Conservation (phyloP, 345 rosid genomes). For the Melastoma malabathricum region DNA sequence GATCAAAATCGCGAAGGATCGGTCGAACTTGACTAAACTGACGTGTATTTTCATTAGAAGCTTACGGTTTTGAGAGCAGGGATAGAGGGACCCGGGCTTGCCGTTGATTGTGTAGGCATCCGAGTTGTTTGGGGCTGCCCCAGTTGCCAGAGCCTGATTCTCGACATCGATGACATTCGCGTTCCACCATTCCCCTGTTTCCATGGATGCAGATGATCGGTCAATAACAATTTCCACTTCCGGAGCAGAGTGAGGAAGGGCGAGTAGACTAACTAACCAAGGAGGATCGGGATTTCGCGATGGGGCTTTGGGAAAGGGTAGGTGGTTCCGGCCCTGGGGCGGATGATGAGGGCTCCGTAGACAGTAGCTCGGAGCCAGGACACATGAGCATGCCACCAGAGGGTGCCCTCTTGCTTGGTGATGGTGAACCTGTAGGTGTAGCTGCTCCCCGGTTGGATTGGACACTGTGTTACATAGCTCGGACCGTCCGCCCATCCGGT, state of each 20-base stretch:
- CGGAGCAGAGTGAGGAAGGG: too few species aligned
- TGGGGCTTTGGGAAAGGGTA: conserved; percentile 77
- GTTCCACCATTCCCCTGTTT: conserved; percentile 88
- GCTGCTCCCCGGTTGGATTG: conserved; percentile 47
- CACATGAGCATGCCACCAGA: conserved; percentile 92
- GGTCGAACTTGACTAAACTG: not conserved
- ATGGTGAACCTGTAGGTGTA: conserved; percentile 55
- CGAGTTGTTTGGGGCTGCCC: conserved; percentile 44
- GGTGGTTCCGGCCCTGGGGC: conserved; percentile 39
- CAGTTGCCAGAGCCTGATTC: conserved; percentile 38
- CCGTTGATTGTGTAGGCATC: conserved; percentile 88
- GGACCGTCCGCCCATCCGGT: conserved; percentile 92
- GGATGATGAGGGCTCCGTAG: conserved; percentile 69
- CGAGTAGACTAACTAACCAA: conserved; percentile 31
- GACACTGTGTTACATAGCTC: conserved; percentile 62
- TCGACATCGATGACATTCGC: conserved; percentile 54
- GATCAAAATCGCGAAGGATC: too few species aligned
- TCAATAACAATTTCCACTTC: too few species aligned
- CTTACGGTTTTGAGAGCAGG: conserved; percentile 60
- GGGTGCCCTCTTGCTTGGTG: conserved; percentile 67
- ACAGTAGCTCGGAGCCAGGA: conserved; percentile 71
- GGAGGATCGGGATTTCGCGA: conserved; percentile 55
- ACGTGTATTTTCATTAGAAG: not conserved
- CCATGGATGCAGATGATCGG: too few species aligned
- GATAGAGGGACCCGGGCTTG: conserved; percentile 69